These are phyloP conservation scores for Sparassis latifolia DNA, from an alignment of 1,284 basidiomycete species.

Conservation along the genomic window DNA sequence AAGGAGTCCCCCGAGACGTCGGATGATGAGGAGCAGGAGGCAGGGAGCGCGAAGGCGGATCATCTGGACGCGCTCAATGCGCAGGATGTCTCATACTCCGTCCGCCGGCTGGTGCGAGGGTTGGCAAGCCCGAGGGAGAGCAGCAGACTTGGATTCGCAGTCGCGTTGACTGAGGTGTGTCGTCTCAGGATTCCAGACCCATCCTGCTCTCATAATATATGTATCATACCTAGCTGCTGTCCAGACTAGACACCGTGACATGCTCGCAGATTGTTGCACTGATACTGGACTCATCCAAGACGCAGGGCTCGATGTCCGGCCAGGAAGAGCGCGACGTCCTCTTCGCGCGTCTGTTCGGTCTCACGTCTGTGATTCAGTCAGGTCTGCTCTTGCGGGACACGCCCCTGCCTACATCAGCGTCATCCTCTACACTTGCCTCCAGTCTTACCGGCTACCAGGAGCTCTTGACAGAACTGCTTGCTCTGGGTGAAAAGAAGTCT, in stretches of 20 bases:
- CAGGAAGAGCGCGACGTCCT: conserved; percentile 90
- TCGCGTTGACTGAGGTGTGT: conserved; percentile 89
- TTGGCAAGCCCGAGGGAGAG: conserved; percentile 90
- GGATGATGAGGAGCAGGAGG: conserved; percentile 32
- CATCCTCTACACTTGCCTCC: conserved; percentile 46
- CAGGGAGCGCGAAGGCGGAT: conserved; percentile 31
- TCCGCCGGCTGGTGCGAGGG: conserved; percentile 80
- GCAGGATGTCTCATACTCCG: conserved; percentile 85
- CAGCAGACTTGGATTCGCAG: conserved; percentile 91
- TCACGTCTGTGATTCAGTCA: conserved; percentile 79
- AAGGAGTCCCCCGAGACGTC: conserved; percentile 32
- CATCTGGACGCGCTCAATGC: conserved; percentile 64
- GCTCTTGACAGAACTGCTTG: conserved; percentile 61
- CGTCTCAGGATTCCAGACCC: not conserved
- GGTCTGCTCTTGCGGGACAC: conserved; percentile 63
- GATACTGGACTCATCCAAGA: conserved; percentile 64
- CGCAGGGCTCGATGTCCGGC: conserved; percentile 70
- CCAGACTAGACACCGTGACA: conserved; percentile 74
- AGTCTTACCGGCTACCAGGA: conserved; percentile 56
- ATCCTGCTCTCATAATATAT: not conserved
- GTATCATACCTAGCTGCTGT: conserved; percentile 55
- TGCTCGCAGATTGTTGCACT: conserved; percentile 72
- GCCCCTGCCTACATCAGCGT: conserved; percentile 46
- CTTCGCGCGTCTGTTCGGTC: conserved; percentile 90
- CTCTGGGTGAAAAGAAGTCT: conserved; percentile 76